Conservation (phyloP, 257 asterid genomes). For the Salvia splendens region DNA sequence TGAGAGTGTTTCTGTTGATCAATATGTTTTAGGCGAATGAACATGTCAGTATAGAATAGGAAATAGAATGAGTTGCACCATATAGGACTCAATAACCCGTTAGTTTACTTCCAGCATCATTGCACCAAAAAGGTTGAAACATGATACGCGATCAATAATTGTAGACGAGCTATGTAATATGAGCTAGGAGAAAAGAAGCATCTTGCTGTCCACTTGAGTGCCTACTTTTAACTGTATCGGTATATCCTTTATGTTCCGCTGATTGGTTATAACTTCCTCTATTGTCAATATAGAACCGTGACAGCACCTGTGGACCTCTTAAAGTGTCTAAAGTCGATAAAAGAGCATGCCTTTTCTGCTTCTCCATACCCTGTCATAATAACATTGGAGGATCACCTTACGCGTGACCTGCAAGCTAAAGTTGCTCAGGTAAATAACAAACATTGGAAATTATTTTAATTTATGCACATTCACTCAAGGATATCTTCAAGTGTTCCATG, state of each 20-base stretch:
- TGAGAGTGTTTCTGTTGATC: neutral
- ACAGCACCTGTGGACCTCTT: constrained; percentile 76
- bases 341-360: constrained; percentile 68
- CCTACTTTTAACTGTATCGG: neutral
- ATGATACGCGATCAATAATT: neutral
- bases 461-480: neutral
- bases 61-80: neutral
- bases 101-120: neutral
- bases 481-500: neutral
- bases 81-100: neutral
- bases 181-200: neutral
- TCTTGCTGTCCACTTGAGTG: constrained; percentile 1
- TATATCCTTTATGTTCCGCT: neutral
- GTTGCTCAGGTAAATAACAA: constrained; percentile 65
- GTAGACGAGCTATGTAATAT: neutral
- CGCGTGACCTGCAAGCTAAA: constrained; percentile 74
- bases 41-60: neutral
- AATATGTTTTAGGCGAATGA: neutral
- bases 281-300: constrained; percentile 54
- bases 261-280: constrained; percentile 13
- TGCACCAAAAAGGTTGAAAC: neutral
- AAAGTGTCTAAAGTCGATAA: constrained; percentile 66
- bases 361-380: constrained; percentile 79
- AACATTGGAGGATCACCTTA: constrained; percentile 89
- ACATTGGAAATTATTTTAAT: neutral